Percentiles rank a stretch among this genome's conserved stretches.
Conservation (phyloP, 1,139 yeast species). For the Spencermartinsiella ligniputridi region DNA sequence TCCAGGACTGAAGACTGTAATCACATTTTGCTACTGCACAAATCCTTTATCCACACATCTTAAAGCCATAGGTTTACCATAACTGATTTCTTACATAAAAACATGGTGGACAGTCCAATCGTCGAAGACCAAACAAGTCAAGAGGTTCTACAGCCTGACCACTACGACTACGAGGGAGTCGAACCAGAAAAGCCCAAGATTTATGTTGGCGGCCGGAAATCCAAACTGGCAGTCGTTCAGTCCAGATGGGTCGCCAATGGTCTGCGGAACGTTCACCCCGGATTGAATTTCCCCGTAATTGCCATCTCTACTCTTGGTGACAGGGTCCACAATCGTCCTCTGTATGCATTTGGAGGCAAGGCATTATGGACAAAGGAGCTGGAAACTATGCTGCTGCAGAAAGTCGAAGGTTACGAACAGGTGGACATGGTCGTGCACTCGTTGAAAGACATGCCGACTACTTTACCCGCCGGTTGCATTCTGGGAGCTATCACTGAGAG, state of each 20-base stretch:
- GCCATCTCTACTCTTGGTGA: conserved; percentile 89
- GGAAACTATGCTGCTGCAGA: conserved; percentile 66
- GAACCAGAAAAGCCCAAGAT: conserved; percentile 18
- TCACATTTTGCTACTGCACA: too few species aligned
- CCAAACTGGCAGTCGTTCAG: conserved; percentile 82
- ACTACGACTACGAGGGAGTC: conserved; percentile 7
- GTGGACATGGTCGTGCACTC: conserved; percentile 91
- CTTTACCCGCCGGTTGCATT: conserved; percentile 83
- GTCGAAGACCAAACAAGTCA: background rate
- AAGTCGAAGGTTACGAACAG: conserved; percentile 53
- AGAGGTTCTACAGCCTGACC: background rate
- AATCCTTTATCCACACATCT: too few species aligned
- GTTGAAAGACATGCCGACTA: conserved; percentile 91
- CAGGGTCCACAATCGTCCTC: conserved; percentile 75
- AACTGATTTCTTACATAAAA: too few species aligned
- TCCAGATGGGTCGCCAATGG: conserved; percentile 64
- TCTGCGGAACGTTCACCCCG: conserved; percentile 59
- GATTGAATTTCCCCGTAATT: conserved; percentile 61
- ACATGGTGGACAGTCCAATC: conserved; percentile 1
- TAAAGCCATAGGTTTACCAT: too few species aligned
- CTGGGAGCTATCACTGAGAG: conserved; percentile 83
- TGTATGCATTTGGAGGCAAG: conserved; percentile 94
- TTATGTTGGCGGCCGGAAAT: conserved; percentile 81
- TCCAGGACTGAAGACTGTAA: too few species aligned
- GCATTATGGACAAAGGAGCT: conserved; percentile 94